Percentiles rank a stretch among this genome's conserved stretches.
Evolutionary conservation across 371 early-diverging fungal species (phyloP).

Genomic region (Mortierella sp.): DNA sequence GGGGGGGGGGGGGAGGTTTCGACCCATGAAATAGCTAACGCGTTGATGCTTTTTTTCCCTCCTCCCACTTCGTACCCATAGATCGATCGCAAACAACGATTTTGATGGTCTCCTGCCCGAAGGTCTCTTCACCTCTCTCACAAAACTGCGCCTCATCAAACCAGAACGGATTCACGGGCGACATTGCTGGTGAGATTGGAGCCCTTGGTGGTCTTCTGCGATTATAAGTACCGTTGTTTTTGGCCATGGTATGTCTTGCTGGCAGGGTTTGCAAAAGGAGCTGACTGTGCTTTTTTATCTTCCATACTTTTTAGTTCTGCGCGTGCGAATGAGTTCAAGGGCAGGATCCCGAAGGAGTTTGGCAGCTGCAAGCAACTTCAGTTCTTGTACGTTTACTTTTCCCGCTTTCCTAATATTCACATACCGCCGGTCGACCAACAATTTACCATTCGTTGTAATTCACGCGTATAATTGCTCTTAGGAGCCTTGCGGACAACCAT

Average conservation of each 20-base stretch:
- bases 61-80: background rate
- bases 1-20: no score
- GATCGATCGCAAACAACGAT: constrained; percentile 47
- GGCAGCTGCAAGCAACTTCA: constrained; percentile 32
- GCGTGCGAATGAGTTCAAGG: constrained; percentile 43
- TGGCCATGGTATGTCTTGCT: no score
- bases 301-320: constrained; percentile 24
- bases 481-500: constrained; percentile 38
- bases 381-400: constrained; percentile 9
- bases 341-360: constrained; percentile 26
- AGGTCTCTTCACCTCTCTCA: constrained; percentile 29
- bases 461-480: background rate
- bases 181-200: constrained; percentile 35
- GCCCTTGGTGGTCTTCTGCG: constrained; percentile 21
- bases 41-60: background rate
- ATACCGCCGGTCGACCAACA: background rate
- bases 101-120: constrained; percentile 38
- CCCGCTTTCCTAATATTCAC: background rate
- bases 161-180: constrained; percentile 44
- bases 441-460: background rate
- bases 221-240: constrained; percentile 17
- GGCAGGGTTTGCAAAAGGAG: background rate
- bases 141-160: constrained; percentile 35
- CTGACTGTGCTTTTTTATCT: background rate
- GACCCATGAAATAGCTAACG: background rate